A percentile compares a stretch with the other conserved stretches of the same genome.
These are phyloP conservation scores for Ophiocordyceps robertsii DNA, from an alignment of 2,329 filamentous ascomycete species.

Conservation along the genomic window DNA sequence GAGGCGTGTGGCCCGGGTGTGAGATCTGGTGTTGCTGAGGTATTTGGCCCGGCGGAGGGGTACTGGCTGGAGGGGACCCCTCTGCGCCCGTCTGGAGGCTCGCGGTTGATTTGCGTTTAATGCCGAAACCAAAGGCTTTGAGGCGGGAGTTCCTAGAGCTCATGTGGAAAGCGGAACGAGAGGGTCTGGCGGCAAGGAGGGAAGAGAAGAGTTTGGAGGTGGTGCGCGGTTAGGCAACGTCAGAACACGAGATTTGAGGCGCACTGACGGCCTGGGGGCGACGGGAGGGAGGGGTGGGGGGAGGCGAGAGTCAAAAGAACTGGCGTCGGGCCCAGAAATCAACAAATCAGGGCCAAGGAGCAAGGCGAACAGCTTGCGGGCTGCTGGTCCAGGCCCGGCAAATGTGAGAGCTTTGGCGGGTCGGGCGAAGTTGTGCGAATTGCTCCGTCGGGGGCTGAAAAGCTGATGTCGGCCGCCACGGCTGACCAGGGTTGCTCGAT, in stretches of 20 bases:
- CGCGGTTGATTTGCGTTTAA: constrained; percentile 60
- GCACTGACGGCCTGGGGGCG: background rate
- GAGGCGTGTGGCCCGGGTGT: constrained; percentile 18
- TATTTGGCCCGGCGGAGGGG: constrained; percentile 33
- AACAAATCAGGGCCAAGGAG: no score
- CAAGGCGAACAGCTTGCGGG: constrained; percentile 1
- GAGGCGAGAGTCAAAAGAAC: background rate
- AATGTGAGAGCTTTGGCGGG: background rate
- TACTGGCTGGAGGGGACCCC: constrained; percentile 18
- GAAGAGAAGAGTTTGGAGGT: background rate
- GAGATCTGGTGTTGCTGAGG: constrained; percentile 28
- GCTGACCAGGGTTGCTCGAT: background rate
- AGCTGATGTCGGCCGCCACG: background rate
- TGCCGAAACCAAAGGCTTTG: constrained; percentile 70
- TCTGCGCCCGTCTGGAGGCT: constrained; percentile 38
- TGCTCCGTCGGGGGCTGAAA: background rate
- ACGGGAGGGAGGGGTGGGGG: background rate
- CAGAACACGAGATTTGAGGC: background rate
- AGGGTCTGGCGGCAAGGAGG: background rate
- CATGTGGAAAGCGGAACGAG: constrained; percentile 34
- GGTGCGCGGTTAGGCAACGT: background rate
- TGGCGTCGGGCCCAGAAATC: background rate
- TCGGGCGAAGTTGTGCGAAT: background rate
- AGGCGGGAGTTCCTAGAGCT: constrained; percentile 70
- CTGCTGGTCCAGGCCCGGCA: constrained; percentile 2